These are phyloP conservation scores for Boletellus ananas DNA, from an alignment of 768 basidiomycete genomes.

Conservation along the genomic window DNA sequence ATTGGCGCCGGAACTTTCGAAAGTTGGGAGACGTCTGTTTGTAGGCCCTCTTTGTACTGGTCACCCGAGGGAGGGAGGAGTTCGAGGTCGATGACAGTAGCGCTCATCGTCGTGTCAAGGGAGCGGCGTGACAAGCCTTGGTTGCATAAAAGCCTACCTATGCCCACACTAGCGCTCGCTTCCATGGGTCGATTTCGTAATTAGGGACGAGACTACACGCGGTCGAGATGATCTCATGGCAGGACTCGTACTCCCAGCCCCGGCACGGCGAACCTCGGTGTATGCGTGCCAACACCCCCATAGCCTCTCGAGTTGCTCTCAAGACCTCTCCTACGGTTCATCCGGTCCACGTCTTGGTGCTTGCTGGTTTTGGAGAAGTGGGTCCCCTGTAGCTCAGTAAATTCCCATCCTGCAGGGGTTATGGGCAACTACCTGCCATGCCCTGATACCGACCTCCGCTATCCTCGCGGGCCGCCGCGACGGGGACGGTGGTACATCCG, in stretches of 20 bases:
- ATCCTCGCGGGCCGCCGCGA: constrained; percentile 82
- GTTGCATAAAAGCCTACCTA: constrained; percentile 3
- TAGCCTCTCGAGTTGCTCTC: constrained; percentile 53
- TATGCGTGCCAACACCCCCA: constrained; percentile 18
- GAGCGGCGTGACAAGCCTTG: neutral
- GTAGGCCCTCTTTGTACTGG: constrained; percentile 5
- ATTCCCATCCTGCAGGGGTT: neutral
- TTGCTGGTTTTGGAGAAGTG: constrained; percentile 62
- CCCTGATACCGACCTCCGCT: constrained; percentile 70
- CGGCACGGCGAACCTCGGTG: neutral
- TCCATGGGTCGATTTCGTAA: constrained; percentile 10
- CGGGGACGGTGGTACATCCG: constrained; percentile 79
- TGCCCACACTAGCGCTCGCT: constrained; percentile 8
- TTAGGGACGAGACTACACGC: neutral
- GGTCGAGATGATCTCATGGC: neutral
- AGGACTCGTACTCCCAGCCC: neutral
- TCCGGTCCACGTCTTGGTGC: constrained; percentile 64
- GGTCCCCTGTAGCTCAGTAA: constrained; percentile 26
- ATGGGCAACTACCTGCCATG: constrained; percentile 42
- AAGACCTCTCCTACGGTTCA: constrained; percentile 55
- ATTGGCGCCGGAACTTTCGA: constrained; percentile 25
- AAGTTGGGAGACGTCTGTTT: constrained; percentile 10
- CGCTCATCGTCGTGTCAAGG: constrained; percentile 12
- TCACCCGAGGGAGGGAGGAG: neutral
- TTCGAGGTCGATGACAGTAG: constrained; percentile 8